Conservation (phyloP, 345 rosid genomes). For the Diplotaxis tenuifolia region DNA sequence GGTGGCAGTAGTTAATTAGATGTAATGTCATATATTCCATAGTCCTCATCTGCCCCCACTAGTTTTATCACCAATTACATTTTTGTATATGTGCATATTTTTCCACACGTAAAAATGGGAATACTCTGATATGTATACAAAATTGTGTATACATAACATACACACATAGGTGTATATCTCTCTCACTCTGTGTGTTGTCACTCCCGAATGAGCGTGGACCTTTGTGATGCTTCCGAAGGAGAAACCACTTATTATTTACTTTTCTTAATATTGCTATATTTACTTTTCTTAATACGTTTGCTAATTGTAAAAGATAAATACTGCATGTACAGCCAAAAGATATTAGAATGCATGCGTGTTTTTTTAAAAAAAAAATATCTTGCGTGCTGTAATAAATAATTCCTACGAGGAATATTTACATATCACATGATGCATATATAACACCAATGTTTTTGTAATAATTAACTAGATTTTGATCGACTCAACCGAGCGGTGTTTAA, state of each 20-base stretch:
- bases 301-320: neutral
- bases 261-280: constrained; percentile 3
- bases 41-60: constrained; percentile 36
- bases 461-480: no score
- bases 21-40: constrained; percentile 13
- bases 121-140: neutral
- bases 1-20: constrained; percentile 36
- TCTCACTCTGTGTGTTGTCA: constrained; percentile 30
- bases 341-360: no score
- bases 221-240: constrained; percentile 25
- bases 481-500: no score
- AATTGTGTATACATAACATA: neutral
- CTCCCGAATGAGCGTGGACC: constrained; percentile 40
- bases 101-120: neutral
- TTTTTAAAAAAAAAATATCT: no score
- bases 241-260: neutral
- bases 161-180: neutral
- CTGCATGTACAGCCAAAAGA: no score
- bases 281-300: constrained; percentile 5
- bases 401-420: no score
- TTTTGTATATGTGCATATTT: neutral
- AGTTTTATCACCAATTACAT: constrained; percentile 4
- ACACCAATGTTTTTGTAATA: no score
- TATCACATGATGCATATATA: no score
- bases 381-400: no score